A percentile compares a stretch with the other conserved stretches of the same genome.
Conservation (phyloP, 179 eudicot species). For the Silene vulgaris region DNA sequence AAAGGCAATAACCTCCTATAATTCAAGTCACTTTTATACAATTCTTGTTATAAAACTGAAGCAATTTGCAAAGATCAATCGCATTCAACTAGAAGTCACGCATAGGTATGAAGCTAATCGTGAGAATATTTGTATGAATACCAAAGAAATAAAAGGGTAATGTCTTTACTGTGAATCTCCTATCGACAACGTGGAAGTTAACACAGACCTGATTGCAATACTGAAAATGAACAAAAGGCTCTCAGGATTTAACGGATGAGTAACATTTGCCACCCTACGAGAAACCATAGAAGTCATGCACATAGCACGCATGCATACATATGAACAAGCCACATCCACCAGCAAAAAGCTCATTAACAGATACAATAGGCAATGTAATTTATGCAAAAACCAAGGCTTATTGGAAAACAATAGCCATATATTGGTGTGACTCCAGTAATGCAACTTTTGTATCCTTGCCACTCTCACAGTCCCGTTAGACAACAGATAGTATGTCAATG, state of each 20-base stretch:
- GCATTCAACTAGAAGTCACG: background rate
- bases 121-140: background rate
- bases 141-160: background rate
- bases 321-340: background rate
- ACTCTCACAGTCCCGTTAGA: background rate
- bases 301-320: background rate
- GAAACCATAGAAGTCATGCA: background rate
- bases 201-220: background rate
- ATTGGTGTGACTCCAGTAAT: too few relatives aligned
- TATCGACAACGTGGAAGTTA: background rate
- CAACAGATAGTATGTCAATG: background rate
- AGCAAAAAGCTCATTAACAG: background rate
- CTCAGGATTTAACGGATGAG: background rate
- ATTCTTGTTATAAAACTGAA: background rate
- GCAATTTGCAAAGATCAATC: background rate
- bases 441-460: background rate
- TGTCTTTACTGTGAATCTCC: background rate
- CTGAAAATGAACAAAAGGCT: background rate
- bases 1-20: background rate
- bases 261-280: background rate
- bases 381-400: background rate
- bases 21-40: too few relatives aligned
- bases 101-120: background rate
- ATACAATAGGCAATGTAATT: background rate
- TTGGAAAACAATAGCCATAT: too few relatives aligned